Conservation (phyloP, 306 rosid genomes). For the Citrullus colocynthis region DNA sequence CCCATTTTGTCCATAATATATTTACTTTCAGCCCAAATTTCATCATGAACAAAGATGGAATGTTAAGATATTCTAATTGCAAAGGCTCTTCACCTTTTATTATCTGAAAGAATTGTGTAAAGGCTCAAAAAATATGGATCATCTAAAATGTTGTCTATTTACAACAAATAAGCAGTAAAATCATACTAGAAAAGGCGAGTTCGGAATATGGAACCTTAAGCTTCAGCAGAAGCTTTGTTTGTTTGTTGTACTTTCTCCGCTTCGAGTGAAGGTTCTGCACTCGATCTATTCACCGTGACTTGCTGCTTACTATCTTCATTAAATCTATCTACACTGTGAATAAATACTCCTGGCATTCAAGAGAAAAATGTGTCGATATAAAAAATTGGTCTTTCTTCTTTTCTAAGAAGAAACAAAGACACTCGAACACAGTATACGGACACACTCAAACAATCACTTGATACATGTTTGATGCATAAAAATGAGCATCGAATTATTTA, state of each 20-base stretch:
- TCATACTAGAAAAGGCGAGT: not conserved
- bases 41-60: not conserved
- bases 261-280: constrained; percentile 36
- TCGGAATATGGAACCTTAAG: not conserved
- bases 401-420: not conserved
- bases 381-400: not conserved
- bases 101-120: not conserved
- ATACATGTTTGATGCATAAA: not conserved
- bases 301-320: constrained; percentile 32
- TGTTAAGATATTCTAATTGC: not conserved
- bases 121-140: not conserved
- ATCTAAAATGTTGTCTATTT: not conserved
- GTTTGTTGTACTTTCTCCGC: constrained; percentile 10
- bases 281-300: constrained; percentile 15
- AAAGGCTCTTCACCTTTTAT: not conserved
- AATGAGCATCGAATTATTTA: not conserved
- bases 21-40: not conserved
- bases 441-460: not conserved
- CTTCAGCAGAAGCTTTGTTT: not conserved
- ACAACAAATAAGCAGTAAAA: not conserved
- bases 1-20: not conserved
- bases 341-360: constrained; percentile 32
- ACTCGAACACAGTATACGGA: not conserved
- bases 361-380: not conserved
- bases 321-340: constrained; percentile 47